Conservation (phyloP, 2,329 filamentous ascomycete genomes). For the Sporothrix humicola region DNA sequence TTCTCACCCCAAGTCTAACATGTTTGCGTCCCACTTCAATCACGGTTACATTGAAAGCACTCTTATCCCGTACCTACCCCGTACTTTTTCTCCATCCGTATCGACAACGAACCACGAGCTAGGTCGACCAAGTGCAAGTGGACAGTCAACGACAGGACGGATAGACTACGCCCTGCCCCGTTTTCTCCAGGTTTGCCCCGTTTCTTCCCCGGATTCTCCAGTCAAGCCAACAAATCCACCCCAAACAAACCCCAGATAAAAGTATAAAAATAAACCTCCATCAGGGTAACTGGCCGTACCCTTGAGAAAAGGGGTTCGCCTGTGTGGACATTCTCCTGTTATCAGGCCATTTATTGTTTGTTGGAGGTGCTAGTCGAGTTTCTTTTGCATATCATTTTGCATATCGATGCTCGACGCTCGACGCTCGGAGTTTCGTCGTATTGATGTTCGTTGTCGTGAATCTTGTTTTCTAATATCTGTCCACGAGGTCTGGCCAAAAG, state of each 20-base stretch:
- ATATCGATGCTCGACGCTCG: too few species aligned
- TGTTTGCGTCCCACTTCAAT: too few species aligned
- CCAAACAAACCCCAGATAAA: background rate
- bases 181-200: background rate
- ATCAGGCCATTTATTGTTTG: background rate
- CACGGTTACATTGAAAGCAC: too few species aligned
- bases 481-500: too few species aligned
- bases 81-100: background rate
- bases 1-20: too few species aligned
- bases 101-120: background rate
- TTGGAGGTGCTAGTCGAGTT: background rate
- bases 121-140: background rate
- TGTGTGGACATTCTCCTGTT: slow-evolving; percentile 11
- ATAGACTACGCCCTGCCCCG: background rate
- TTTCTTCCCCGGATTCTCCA: background rate
- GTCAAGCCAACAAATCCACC: background rate
- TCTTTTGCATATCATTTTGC: background rate
- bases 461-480: too few species aligned
- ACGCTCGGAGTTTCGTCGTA: too few species aligned
- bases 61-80: too few species aligned
- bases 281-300: background rate
- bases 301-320: background rate
- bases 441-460: too few species aligned
- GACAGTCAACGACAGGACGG: background rate
- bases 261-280: slow-evolving; percentile 9